Conservation (phyloP, 176 grass and related monocot species). For the Avena sativa region DNA sequence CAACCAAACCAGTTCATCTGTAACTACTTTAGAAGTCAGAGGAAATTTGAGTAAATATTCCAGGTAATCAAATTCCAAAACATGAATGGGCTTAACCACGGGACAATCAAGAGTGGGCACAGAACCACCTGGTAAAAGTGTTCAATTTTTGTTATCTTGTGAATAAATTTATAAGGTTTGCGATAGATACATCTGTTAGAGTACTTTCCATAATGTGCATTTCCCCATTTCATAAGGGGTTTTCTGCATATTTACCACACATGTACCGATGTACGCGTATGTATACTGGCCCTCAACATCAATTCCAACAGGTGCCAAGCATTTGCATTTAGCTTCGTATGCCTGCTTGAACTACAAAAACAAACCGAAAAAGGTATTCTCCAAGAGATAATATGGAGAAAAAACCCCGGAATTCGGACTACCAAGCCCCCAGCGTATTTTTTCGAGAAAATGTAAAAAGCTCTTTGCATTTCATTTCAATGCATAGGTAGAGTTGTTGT, state of each 20-base stretch:
- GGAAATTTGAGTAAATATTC: conserved; percentile 15
- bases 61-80: not conserved
- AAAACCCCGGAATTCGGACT: not conserved
- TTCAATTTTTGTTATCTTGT: not conserved
- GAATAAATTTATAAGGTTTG: not conserved
- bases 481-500: too few species aligned
- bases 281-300: not conserved
- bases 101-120: not conserved
- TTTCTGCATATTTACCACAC: too few species aligned
- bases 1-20: conserved; percentile 28
- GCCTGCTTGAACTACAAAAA: conserved; percentile 5
- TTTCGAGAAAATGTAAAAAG: too few species aligned
- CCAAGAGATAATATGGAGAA: not conserved
- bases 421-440: not conserved
- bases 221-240: too few species aligned
- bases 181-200: not conserved
- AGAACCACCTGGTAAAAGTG: not conserved
- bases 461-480: too few species aligned
- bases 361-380: not conserved
- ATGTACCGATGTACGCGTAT: too few species aligned
- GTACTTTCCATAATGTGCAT: too few species aligned
- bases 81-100: conserved; percentile 21
- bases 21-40: conserved; percentile 28
- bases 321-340: conserved; percentile 27
- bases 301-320: conserved; percentile 4